A percentile compares a stretch with the other conserved stretches of the same genome.
These are phyloP conservation scores for Xanthoconium purpureum DNA, from an alignment of 768 basidiomycete genomes.

Conservation along the genomic window DNA sequence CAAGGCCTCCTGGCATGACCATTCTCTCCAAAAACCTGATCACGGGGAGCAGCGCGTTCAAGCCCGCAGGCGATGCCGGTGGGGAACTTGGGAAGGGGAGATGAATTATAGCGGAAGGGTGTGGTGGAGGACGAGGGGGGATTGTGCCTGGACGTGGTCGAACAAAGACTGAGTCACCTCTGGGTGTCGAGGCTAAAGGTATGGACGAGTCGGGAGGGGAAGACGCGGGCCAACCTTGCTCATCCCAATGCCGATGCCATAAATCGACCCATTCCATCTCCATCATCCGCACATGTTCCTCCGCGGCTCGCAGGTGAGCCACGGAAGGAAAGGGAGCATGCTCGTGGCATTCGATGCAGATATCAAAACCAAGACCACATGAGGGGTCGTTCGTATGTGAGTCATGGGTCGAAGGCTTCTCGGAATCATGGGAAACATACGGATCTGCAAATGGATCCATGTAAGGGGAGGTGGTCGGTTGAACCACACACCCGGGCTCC, in stretches of 20 bases:
- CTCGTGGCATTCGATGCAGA: constrained; percentile 88
- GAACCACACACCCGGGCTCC: neutral
- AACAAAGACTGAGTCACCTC: constrained; percentile 3
- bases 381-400: constrained; percentile 40
- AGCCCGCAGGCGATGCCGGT: constrained; percentile 47
- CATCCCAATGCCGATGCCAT: constrained; percentile 25
- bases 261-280: constrained; percentile 65
- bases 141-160: constrained; percentile 20
- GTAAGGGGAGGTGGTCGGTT: constrained; percentile 5
- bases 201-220: neutral
- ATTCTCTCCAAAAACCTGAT: constrained; percentile 67
- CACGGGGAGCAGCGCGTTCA: constrained; percentile 59
- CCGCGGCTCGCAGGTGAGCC: constrained; percentile 65
- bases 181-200: neutral
- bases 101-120: constrained; percentile 69
- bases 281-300: constrained; percentile 67
- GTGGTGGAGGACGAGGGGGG: constrained; percentile 65
- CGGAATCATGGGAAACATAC: constrained; percentile 8
- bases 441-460: constrained; percentile 19
- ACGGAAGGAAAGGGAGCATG: constrained; percentile 69
- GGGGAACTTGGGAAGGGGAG: constrained; percentile 74
- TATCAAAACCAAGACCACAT: constrained; percentile 68
- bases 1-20: constrained; percentile 43
- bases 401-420: constrained; percentile 35
- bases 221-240: constrained; percentile 8